These are phyloP conservation scores for Trametes sp. DNA, from an alignment of 1,284 basidiomycete genomes.

Conservation along the genomic window DNA sequence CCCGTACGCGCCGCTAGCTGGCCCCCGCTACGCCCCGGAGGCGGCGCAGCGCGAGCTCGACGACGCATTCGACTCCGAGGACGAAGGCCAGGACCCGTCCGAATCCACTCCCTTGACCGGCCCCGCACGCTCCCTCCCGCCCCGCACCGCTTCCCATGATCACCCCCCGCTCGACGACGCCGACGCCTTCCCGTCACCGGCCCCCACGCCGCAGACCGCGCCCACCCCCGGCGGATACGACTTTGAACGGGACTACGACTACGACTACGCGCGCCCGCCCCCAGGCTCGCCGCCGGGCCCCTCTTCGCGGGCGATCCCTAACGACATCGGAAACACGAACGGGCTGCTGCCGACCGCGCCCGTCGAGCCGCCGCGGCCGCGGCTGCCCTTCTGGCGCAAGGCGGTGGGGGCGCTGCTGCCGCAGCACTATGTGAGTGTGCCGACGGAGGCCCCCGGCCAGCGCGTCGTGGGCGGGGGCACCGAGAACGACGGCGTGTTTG, in stretches of 20 bases:
- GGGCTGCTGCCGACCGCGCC: slow-evolving; percentile 71
- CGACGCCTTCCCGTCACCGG: slow-evolving; percentile 17
- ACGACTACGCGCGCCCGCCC: slow-evolving; percentile 74
- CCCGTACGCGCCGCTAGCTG: slow-evolving; percentile 60
- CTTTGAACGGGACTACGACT: slow-evolving; percentile 34
- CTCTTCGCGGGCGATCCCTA: slow-evolving; percentile 65
- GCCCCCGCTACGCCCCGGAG: slow-evolving; percentile 53
- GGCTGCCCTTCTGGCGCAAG: slow-evolving; percentile 65
- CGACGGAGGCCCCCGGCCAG: slow-evolving; percentile 45
- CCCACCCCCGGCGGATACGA: slow-evolving; percentile 34
- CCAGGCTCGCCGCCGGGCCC: slow-evolving; percentile 82
- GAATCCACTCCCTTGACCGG: slow-evolving; percentile 52
- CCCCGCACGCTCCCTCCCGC: slow-evolving; percentile 25
- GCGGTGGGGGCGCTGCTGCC: slow-evolving; percentile 77
- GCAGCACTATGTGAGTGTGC: slow-evolving; percentile 72
- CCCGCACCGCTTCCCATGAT: slow-evolving; percentile 31
- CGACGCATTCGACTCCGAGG: slow-evolving; percentile 68
- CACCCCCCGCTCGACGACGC: slow-evolving; percentile 24
- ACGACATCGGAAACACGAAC: slow-evolving; percentile 83
- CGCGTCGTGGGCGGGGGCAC: slow-evolving; percentile 74
- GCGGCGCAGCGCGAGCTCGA: slow-evolving; percentile 66
- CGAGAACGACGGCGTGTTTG: slow-evolving; percentile 95
- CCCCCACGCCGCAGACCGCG: slow-evolving; percentile 23
- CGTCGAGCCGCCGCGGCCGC: slow-evolving; percentile 46
- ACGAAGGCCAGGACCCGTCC: slow-evolving; percentile 51